phyloP scores from a whole-genome alignment of 139 green algal genomes.

The Gonium pectorale region DNA sequence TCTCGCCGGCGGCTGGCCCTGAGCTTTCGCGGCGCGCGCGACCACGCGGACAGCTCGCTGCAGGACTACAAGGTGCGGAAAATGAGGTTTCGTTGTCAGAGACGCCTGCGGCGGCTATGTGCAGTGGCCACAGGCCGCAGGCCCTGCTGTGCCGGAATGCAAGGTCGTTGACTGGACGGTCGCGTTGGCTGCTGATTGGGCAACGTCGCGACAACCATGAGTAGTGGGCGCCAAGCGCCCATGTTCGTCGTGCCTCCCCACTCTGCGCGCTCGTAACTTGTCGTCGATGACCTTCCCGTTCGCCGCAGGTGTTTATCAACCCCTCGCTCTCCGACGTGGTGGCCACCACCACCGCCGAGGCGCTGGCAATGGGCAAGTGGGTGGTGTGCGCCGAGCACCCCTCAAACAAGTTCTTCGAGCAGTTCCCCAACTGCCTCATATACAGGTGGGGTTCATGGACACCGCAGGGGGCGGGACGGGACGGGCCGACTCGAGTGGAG shows the following conservation, averaged over 20 bases:
- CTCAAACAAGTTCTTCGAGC: constrained; percentile 94
- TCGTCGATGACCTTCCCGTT: too few species aligned
- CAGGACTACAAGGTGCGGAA: constrained; percentile 89
- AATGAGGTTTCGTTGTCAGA: too few species aligned
- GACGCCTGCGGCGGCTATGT: too few species aligned
- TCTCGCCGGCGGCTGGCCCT: constrained; percentile 70
- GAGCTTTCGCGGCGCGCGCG: constrained; percentile 88
- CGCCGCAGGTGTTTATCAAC: constrained; percentile 93
- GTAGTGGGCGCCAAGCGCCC: too few species aligned
- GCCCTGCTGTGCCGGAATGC: too few species aligned
- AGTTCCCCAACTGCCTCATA: constrained; percentile 92
- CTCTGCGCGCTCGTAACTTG: too few species aligned
- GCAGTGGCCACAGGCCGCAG: too few species aligned
- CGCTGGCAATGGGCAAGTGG: constrained; percentile 99
- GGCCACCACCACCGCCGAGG: constrained; percentile 97
- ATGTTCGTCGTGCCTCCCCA: too few species aligned
- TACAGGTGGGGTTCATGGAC: constrained; percentile 64
- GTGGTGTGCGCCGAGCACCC: constrained; percentile 96
- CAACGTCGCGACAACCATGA: too few species aligned
- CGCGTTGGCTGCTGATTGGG: too few species aligned
- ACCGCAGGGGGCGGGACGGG: background rate
- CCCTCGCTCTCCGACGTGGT: constrained; percentile 95
- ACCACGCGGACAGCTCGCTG: constrained; percentile 88
- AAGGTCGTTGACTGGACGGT: too few species aligned
- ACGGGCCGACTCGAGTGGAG: background rate